Percentiles rank a stretch among this genome's conserved stretches.
Evolutionary conservation across 2,329 filamentous ascomycete species (phyloP).

Genomic region (Fusarium mexicanum): DNA sequence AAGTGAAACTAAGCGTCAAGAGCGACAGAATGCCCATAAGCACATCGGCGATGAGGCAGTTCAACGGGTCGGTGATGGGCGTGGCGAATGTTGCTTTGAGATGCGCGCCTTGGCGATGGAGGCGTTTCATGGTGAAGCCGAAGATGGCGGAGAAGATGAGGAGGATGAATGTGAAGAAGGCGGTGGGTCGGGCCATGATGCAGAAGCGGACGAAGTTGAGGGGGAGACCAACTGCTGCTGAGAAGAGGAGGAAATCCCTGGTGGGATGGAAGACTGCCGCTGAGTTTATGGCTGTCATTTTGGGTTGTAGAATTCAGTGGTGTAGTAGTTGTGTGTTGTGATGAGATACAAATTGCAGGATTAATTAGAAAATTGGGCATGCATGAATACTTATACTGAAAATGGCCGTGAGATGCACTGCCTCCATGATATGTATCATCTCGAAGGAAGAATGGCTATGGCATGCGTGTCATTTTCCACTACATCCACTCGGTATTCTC

Average conservation of each 20-base stretch:
- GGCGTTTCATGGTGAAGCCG: neutral
- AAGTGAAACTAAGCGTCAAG: neutral
- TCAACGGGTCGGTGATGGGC: neutral
- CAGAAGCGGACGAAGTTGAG: conserved; percentile 8
- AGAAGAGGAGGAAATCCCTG: neutral
- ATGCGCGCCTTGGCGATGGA: neutral
- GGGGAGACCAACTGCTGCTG: neutral
- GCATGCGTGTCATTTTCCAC: neutral
- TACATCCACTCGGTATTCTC: rapidly evolving
- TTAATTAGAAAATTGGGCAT: no score
- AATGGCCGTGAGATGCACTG: rapidly evolving
- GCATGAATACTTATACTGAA: neutral
- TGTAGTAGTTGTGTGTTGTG: rapidly evolving
- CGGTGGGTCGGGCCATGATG: neutral
- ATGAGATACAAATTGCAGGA: neutral
- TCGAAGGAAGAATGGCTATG: rapidly evolving
- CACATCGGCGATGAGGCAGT: neutral
- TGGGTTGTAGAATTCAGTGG: neutral
- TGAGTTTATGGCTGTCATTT: neutral
- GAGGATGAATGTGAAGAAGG: neutral
- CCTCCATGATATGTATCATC: neutral
- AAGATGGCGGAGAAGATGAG: neutral
- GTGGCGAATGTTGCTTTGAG: neutral
- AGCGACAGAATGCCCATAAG: neutral
- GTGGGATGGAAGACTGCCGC: neutral